These are phyloP conservation scores for Daphne laureola DNA, from an alignment of 441 rosid species.

Conservation along the genomic window DNA sequence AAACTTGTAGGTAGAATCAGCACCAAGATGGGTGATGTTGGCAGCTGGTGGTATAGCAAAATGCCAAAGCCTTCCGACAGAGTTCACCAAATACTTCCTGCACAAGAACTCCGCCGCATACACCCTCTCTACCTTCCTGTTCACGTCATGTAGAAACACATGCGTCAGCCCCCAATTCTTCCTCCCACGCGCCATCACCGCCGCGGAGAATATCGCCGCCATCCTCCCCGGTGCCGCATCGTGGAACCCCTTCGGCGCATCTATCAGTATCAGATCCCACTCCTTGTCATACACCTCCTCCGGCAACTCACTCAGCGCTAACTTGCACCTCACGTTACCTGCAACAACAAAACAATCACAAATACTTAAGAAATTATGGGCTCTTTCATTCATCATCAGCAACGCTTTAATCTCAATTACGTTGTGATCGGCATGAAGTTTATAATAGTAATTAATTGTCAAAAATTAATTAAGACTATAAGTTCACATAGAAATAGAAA, in stretches of 20 bases:
- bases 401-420: no score
- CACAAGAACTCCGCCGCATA: conserved; percentile 38
- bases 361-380: no score
- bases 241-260: conserved; percentile 47
- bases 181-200: conserved; percentile 46
- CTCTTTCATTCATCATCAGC: no score
- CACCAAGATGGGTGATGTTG: conserved; percentile 11
- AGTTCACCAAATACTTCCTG: conserved; percentile 22
- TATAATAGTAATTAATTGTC: no score
- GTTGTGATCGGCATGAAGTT: no score
- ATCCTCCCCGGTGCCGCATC: conserved; percentile 49
- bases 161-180: conserved; percentile 38
- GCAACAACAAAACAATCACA: conserved; percentile 18
- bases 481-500: no score
- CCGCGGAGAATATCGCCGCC: conserved; percentile 45
- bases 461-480: no score
- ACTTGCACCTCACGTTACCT: conserved; percentile 43
- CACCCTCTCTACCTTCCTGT: conserved; percentile 32
- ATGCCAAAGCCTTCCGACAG: conserved; percentile 37
- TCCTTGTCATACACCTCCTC: conserved; percentile 48
- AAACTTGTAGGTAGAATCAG: conserved; percentile 14
- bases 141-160: conserved; percentile 39
- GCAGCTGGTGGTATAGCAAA: conserved; percentile 32
- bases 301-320: conserved; percentile 47
- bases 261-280: conserved; percentile 55